Evolutionary conservation across 2,329 filamentous ascomycete genomes (phyloP).

Genomic region (Ceratocystis smalleyi): DNA sequence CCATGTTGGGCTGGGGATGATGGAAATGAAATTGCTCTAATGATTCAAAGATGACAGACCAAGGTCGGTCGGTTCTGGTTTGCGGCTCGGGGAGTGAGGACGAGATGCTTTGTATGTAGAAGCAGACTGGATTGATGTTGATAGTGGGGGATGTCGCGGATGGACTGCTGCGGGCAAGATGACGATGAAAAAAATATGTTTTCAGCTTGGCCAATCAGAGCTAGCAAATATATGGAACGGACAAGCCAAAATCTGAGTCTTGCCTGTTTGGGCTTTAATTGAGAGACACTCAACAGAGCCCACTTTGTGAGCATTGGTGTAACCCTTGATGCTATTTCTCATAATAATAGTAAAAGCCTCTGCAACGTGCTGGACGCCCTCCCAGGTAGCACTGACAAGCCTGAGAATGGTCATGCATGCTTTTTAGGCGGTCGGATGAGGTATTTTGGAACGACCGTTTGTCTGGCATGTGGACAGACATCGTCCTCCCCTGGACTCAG

Average conservation of each 20-base stretch:
- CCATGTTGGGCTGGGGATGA: constrained; percentile 24
- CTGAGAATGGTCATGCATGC: no score
- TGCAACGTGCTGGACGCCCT: no score
- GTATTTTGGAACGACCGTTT: no score
- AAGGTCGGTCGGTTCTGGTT: neutral
- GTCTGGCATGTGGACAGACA: no score
- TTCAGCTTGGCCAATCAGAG: constrained; percentile 8
- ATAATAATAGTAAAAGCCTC: no score
- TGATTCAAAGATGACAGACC: neutral
- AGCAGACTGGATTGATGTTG: constrained; percentile 7
- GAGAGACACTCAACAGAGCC: neutral
- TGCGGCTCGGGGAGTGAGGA: constrained; percentile 6
- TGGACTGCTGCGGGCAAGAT: neutral
- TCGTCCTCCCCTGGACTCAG: no score
- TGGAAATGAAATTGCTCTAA: constrained; percentile 11
- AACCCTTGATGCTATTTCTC: neutral
- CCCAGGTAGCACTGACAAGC: no score
- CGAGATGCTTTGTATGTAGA: constrained; percentile 8
- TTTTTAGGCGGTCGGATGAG: no score
- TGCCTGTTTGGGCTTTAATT: constrained; percentile 5
- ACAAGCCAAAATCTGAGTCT: constrained; percentile 1
- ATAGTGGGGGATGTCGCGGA: constrained; percentile 12
- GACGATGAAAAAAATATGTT: constrained; percentile 12
- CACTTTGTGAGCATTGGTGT: neutral
- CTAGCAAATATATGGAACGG: constrained; percentile 9